Conservation (phyloP, 2,329 filamentous ascomycete genomes). For the Aureobasidium namibiae region DNA sequence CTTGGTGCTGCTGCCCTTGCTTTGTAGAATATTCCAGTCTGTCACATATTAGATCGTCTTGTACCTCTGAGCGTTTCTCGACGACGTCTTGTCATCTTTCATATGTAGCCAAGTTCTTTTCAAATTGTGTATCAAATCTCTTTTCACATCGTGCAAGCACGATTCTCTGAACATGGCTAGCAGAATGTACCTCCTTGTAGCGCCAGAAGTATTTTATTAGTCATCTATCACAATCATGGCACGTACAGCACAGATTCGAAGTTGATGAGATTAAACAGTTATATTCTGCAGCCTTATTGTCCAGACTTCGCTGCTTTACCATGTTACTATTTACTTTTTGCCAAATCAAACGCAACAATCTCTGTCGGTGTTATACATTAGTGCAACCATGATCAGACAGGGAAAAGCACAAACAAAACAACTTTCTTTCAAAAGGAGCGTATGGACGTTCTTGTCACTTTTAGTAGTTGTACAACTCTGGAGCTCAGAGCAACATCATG, state of each 20-base stretch:
- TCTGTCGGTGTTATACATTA: neutral
- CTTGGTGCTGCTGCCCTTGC: slow-evolving; percentile 11
- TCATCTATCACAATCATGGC: neutral
- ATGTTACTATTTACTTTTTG: neutral
- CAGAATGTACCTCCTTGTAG: neutral
- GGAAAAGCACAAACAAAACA: neutral
- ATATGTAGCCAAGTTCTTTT: too few relatives aligned
- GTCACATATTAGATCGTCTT: neutral
- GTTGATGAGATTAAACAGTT: too few relatives aligned
- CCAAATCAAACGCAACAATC: too few relatives aligned
- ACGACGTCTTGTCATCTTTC: neutral
- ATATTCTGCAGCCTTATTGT: neutral
- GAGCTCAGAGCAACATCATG: neutral
- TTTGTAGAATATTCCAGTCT: neutral
- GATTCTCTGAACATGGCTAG: neutral
- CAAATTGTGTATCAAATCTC: too few relatives aligned
- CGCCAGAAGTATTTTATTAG: neutral
- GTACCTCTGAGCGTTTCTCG: neutral
- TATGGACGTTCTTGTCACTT: neutral
- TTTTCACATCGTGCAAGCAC: neutral
- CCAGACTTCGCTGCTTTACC: neutral
- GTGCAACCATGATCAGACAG: neutral
- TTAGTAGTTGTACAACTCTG: neutral
- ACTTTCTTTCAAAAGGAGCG: neutral
- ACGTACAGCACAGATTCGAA: too few relatives aligned